Base-by-base conservation (phyloP, 371 early-diverging fungal species). In the Lichtheimia hyalospora region DNA sequence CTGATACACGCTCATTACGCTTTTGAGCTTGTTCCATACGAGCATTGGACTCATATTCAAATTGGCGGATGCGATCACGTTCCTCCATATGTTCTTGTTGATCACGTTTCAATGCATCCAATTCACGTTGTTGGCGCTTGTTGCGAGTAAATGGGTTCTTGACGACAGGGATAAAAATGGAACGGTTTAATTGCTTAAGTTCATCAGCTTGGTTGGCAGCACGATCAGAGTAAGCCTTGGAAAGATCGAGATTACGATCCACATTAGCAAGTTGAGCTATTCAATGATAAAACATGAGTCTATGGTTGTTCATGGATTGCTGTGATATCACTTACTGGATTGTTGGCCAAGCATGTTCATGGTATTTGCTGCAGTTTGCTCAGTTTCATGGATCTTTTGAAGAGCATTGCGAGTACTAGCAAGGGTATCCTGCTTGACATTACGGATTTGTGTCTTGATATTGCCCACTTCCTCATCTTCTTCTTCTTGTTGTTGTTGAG, bases 131-230 rank as follows among this genome's bases (percentile, higher is more conserved):
- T 56, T 84, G 79, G 39, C 86, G 82, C 60, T 88, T 85, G 52
- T 76, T 76, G 50, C 67, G 69, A 24, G 66, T 82, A 68, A 88
- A 85, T 14, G 89, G 89, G 59, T 87, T 88, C 78, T 85, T 77
- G 67, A 91, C 62, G 66, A 82, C 80, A 5, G 91, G 84, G 16
- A 89, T 79, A 66, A 93, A 81, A 70, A 94, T 93, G 52, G 88
- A 91, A 50, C 85, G 79, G 76, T 92, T 92, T 34, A 92, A 74
- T 10, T 90, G 85, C 63, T 87, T 89, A 48, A 94, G 83, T 59
- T 91, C 88, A 49, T 82, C 75, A 8, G 93, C 85, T 66, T 90
- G 86, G 15, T 83, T 81, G 18, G 88, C 82, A 10, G 91, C 86
- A 50, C 85, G 79, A 61, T 91, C 87, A 5, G 90, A 87, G 67